Evolutionary conservation across 148 eudicot genomes (phyloP).

Genomic region (Heliosperma pusillum): DNA sequence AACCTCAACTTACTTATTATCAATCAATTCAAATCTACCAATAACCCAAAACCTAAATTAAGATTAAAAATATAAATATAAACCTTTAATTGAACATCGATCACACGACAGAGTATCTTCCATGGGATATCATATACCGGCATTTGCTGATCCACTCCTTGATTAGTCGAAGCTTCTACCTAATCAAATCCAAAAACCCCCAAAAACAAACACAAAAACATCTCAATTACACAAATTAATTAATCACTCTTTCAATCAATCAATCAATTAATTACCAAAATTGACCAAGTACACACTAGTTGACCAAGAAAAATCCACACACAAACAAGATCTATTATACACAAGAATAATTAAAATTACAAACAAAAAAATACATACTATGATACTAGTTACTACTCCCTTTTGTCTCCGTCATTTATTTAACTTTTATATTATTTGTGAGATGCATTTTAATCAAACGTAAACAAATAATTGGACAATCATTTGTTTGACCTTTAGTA

Average conservation of each 20-base stretch:
- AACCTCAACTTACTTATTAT: not conserved
- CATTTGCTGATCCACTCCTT: conserved; percentile 88
- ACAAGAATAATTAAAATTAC: not conserved
- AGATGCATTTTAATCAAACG: no score
- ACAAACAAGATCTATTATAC: not conserved
- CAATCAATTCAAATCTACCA: not conserved
- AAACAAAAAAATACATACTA: no score
- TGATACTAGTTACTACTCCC: no score
- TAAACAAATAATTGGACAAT: no score
- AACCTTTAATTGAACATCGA: conserved; percentile 75
- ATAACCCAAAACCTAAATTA: not conserved
- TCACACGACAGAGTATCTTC: conserved; percentile 82
- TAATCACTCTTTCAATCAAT: not conserved
- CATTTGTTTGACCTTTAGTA: no score
- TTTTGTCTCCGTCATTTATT: no score
- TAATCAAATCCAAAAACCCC: conserved; percentile 25
- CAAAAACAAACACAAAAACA: not conserved
- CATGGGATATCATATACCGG: conserved; percentile 82
- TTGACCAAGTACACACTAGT: conserved; percentile 18
- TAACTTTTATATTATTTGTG: no score
- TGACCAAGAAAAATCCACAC: conserved; percentile 14
- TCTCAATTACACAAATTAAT: not conserved
- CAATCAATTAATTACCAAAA: not conserved
- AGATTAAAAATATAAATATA: not conserved
- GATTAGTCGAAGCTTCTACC: conserved; percentile 97